Evolutionary conservation across 345 rosid species (phyloP).

Genomic region (Pseudoturritis turrita): DNA sequence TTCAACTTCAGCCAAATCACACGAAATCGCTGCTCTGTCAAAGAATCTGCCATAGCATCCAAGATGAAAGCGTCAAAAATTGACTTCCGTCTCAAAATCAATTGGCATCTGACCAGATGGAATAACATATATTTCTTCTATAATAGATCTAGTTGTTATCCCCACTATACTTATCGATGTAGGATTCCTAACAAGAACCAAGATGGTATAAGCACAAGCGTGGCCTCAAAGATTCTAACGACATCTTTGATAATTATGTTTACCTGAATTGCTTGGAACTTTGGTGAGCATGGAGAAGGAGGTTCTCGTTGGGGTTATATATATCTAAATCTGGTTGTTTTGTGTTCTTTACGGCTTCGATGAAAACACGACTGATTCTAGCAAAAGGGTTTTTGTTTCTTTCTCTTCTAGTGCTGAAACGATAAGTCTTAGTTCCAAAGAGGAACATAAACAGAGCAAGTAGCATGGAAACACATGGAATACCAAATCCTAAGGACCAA

Average conservation of each 20-base stretch:
- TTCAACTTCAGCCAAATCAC: slow-evolving; percentile 40
- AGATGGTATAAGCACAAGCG: background rate
- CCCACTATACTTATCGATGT: background rate
- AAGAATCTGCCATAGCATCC: slow-evolving; percentile 35
- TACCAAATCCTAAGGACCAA: slow-evolving; percentile 73
- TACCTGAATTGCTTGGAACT: slow-evolving; percentile 43
- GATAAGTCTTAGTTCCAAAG: slow-evolving; percentile 28
- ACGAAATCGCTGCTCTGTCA: slow-evolving; percentile 39
- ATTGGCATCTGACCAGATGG: background rate
- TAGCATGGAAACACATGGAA: slow-evolving; percentile 25
- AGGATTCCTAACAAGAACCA: background rate
- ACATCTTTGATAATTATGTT: background rate
- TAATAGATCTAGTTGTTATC: background rate
- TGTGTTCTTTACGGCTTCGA: slow-evolving; percentile 26
- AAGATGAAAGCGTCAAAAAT: background rate
- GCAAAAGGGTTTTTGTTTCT: slow-evolving; percentile 15
- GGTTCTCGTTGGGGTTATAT: background rate
- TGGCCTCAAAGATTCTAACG: background rate
- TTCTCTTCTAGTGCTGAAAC: background rate
- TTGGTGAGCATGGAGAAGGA: slow-evolving; percentile 14
- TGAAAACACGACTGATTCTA: slow-evolving; percentile 32
- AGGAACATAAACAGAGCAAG: slow-evolving; percentile 31
- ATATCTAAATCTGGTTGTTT: background rate
- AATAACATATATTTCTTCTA: background rate
- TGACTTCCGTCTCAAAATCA: background rate